Conservation (phyloP, 2,329 filamentous ascomycete genomes). For the Samsoniella hepiali region DNA sequence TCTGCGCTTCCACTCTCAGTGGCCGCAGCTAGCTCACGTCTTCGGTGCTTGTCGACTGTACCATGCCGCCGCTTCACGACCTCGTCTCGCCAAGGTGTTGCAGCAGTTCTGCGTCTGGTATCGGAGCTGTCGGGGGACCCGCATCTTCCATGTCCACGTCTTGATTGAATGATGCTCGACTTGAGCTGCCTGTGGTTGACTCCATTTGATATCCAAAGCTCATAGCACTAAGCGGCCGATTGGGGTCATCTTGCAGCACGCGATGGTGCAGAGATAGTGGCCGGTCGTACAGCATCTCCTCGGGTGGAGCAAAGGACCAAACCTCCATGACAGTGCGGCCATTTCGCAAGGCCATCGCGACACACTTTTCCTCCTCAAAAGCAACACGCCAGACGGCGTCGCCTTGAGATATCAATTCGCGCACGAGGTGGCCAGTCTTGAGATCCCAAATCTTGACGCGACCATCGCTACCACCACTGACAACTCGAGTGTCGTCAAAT, state of each 20-base stretch:
- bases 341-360: slow-evolving; percentile 84
- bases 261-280: slow-evolving; percentile 49
- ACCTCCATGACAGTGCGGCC: slow-evolving; percentile 97
- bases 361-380: slow-evolving; percentile 97
- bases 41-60: background rate
- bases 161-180: slow-evolving; percentile 36
- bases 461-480: slow-evolving; percentile 95
- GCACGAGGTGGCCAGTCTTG: slow-evolving; percentile 83
- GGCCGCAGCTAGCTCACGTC: slow-evolving; percentile 22
- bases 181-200: slow-evolving; percentile 29
- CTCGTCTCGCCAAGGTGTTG: background rate
- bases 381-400: slow-evolving; percentile 97
- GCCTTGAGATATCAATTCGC: slow-evolving; percentile 85
- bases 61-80: background rate
- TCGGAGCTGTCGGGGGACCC: slow-evolving; percentile 52
- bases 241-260: slow-evolving; percentile 43
- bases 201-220: slow-evolving; percentile 41
- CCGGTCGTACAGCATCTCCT: slow-evolving; percentile 58
- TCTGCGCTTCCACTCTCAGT: background rate
- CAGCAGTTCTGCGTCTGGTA: slow-evolving; percentile 30
- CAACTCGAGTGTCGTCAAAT: slow-evolving; percentile 92
- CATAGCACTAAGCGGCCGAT: slow-evolving; percentile 51
- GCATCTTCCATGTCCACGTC: slow-evolving; percentile 58
- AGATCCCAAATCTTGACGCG: slow-evolving; percentile 98
- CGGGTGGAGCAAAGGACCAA: slow-evolving; percentile 90